Evolutionary conservation across 192 early-diverging fungal genomes (phyloP).

Genomic region (Backusella luteola): DNA sequence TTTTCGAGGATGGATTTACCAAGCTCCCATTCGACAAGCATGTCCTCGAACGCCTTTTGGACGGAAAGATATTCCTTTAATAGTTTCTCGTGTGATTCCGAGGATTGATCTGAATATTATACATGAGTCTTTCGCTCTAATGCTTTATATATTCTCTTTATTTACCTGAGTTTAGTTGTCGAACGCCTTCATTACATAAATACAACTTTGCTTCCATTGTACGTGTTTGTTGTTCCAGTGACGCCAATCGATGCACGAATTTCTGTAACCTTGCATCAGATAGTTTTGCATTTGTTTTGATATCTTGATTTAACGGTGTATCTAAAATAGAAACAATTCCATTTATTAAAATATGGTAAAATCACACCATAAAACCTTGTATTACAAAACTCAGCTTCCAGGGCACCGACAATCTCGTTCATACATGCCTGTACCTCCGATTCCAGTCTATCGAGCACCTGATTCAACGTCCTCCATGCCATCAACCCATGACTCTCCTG

Average conservation of each 20-base stretch:
- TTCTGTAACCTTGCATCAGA: conserved; percentile 36
- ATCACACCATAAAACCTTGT: neutral
- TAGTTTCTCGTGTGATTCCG: conserved; percentile 19
- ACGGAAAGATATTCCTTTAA: conserved; percentile 49
- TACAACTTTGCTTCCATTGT: conserved; percentile 57
- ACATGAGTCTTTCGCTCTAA: neutral
- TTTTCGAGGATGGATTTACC: conserved; percentile 44
- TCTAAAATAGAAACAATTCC: neutral
- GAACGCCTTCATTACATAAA: conserved; percentile 53
- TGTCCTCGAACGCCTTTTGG: conserved; percentile 44
- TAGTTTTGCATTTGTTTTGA: neutral
- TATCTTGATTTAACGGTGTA: conserved; percentile 10
- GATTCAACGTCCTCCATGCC: conserved; percentile 16
- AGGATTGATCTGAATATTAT: neutral
- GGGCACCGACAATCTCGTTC: conserved; percentile 36
- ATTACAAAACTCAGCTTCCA: conserved; percentile 49
- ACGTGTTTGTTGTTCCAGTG: conserved; percentile 51
- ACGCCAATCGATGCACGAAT: conserved; percentile 42
- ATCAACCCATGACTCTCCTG: neutral
- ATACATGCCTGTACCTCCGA: conserved; percentile 33
- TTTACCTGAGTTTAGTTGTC: conserved; percentile 21
- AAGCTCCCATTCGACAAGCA: conserved; percentile 51
- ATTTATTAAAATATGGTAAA: neutral
- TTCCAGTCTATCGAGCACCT: conserved; percentile 4
- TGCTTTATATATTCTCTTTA: neutral